Conservation (phyloP, 208 protist species). For the Leishmania amazonensis region DNA sequence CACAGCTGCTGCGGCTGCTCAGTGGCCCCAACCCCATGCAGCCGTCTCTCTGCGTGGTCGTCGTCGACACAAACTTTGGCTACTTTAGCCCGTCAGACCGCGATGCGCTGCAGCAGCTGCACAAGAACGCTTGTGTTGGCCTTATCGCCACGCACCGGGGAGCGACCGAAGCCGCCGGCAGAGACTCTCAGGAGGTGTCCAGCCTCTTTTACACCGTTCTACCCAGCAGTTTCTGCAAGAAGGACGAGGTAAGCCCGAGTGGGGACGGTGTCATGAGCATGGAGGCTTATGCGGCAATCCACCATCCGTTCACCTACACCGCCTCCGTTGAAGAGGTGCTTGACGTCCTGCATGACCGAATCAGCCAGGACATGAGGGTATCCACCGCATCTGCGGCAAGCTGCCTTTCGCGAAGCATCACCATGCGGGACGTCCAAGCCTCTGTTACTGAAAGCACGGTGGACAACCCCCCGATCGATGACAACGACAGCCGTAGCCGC, state of each 20-base stretch:
- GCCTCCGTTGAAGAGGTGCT: constrained; percentile 39
- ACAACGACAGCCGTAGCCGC: no score
- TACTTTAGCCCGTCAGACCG: constrained; percentile 34
- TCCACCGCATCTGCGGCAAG: background rate
- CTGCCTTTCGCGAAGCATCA: background rate
- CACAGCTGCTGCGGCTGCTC: constrained; percentile 42
- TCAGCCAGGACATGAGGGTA: constrained; percentile 12
- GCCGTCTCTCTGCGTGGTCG: constrained; percentile 43
- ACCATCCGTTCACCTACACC: constrained; percentile 33
- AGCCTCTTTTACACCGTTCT: constrained; percentile 29
- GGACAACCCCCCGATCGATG: background rate
- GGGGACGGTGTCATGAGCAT: constrained; percentile 19
- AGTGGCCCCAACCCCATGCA: background rate
- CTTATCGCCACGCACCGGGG: background rate
- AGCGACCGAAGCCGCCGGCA: background rate
- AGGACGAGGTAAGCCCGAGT: background rate
- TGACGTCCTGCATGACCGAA: constrained; percentile 19
- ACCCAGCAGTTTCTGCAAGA: background rate
- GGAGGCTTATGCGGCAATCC: constrained; percentile 20
- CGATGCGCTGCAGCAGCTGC: constrained; percentile 30
- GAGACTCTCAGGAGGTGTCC: background rate
- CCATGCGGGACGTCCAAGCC: background rate
- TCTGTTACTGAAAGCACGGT: background rate
- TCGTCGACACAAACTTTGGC: constrained; percentile 35
- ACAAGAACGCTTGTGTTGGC: constrained; percentile 11